Evolutionary conservation across 805 yeast genomes (phyloP), one percentile per base, ranked within the genome.

Genomic region (Ogataea ganodermae): DNA sequence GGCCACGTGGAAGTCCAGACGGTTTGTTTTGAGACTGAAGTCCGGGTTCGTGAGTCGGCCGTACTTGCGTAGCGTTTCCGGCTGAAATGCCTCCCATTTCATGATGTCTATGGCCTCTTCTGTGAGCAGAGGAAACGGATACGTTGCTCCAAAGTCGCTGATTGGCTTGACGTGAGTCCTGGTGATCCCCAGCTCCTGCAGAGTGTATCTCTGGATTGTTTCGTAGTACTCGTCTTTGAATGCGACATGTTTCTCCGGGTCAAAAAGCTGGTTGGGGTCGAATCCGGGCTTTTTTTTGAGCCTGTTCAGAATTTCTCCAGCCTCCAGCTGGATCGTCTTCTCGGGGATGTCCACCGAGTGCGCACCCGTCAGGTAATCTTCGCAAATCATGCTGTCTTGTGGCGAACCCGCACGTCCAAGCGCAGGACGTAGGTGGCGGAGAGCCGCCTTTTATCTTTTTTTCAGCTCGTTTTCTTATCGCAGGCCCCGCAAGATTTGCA

Each of bases 101-200:
- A 81, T 75, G 50, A 81, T 74, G 35, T 73, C 72, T 35, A 79
- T 66, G 1, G 85, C 84, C 53, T 81, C 85, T 35, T 73, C 73
- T 1, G 83, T 75, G 60, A 81, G 75, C 32, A 81, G 61, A 1
- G 83, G 84, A 59, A 81, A 81, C 3, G 86, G 83, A 47, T 72
- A 81, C 30, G 77, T 69, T 18, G 80, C 83, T 28, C 60, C 76
- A 46, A 70, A 61, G 21, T 71, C 65, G 24, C 66, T 59, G 27
- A 68, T 60, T 14, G 68, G 62, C 13, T 61, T 61, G 10, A 61
- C 62, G 46, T 67, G 72, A 1, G 72, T 68, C 55, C 68, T 66
- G 16, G 59, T 51, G 46, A 72, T 70, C 2, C 68, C 66, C 44
- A 72, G 58, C 18, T 70, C 75, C 30, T 55, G 56, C 52, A 72